phyloP scores from a whole-genome alignment of 139 green algal genomes.

The Desmodesmus armatus region DNA sequence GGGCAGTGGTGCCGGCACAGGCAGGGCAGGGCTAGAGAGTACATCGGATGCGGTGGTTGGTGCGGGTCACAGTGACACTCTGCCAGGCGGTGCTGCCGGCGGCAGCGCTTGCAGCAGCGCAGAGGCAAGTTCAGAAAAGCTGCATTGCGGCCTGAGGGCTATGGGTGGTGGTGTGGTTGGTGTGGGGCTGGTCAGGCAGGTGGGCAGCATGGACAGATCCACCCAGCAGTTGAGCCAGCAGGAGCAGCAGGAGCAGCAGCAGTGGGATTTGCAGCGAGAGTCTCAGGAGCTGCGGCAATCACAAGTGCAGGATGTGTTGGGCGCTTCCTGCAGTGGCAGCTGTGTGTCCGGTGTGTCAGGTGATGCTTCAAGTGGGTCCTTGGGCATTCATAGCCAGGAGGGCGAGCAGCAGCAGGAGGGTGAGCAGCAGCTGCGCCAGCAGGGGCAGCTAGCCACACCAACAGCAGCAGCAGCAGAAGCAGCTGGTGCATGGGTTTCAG shows the following conservation, averaged over 20 bases:
- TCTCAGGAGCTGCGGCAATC: not conserved
- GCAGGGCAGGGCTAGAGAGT: too few relatives aligned
- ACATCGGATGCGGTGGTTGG: too few relatives aligned
- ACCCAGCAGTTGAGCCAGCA: too few relatives aligned
- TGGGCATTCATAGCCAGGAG: not conserved
- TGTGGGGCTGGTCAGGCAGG: too few relatives aligned
- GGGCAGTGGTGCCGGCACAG: not conserved
- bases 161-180: too few relatives aligned
- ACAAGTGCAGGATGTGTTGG: not conserved
- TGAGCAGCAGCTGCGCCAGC: not conserved
- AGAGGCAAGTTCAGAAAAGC: too few relatives aligned
- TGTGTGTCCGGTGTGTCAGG: not conserved
- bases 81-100: too few relatives aligned
- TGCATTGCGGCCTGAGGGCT: too few relatives aligned
- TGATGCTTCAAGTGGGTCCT: too few relatives aligned
- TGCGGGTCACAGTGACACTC: too few relatives aligned
- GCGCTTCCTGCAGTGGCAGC: not conserved
- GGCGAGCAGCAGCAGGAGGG: not conserved
- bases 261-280: not conserved
- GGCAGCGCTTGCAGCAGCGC: too few relatives aligned
- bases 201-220: too few relatives aligned
- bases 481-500: not conserved
- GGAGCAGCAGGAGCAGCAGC: not conserved
- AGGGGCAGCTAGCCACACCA: not conserved
- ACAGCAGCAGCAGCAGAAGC: not conserved